Evolutionary conservation across 495 filamentous ascomycete genomes (phyloP), one percentile per base, ranked within the genome.

Genomic region (Aspergillus baeticus): DNA sequence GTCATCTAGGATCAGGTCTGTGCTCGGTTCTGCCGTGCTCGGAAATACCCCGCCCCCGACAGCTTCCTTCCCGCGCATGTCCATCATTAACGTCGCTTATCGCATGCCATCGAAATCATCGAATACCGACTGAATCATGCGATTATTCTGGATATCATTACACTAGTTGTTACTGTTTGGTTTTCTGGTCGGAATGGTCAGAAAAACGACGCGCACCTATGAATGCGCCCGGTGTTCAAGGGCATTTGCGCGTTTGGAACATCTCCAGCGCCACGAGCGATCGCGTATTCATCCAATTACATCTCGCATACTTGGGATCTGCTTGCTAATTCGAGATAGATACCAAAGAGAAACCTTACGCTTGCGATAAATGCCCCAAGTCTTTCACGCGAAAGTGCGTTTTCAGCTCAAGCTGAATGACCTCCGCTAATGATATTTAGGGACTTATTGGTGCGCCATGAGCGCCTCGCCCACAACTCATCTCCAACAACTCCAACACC

Each of bases 261-360:
- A 77, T 69, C 63, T 77, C 17, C 72, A 75, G 59, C 68, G 74
- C 14, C 74, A 77, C 54, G 69, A 77, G 55, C 69, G 74, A 36
- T 75, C 70, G n/a, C 74, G 74, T 77, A 69, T 43, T 48, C 62
- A 11, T n/a, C 23, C 33, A 29, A 26, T 57, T 48, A 11, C 33
- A 7, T 15, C 23, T n/a, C 51, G 35, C 51, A 20, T 34, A 22
- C 23, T 38, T n/a, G 29, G 13, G 10, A 45, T 43, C 18, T 6
- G 4, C 22, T 61, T 36, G 59, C 46, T 65, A 55, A 67, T 53
- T 44, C 23, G 14, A 23, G 10, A 46, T 41, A 77, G 74, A 77
- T 50, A 77, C 74, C 10, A 77, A 75, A 34, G 74, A 77, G 54
- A 77, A 77, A 48, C 74, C 74, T 1, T 77, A 68, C 47, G 46